phyloP scores from a whole-genome alignment of 768 basidiomycete species.

The Lyophyllum semitale region DNA sequence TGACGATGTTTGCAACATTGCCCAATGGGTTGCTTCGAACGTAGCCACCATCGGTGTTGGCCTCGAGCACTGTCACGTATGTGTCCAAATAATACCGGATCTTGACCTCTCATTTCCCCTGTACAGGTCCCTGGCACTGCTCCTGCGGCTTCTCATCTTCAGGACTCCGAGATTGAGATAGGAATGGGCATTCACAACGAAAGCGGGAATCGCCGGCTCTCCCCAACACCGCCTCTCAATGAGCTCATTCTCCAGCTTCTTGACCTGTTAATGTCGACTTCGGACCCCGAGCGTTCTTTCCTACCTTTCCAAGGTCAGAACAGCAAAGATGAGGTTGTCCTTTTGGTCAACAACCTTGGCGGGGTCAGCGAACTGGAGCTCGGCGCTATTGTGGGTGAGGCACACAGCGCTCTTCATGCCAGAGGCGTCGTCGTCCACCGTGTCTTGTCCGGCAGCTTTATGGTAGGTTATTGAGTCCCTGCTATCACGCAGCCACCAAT shows the following conservation, averaged over 20 bases:
- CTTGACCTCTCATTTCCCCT: background rate
- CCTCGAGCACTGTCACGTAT: constrained; percentile 86
- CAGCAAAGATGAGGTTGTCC: constrained; percentile 69
- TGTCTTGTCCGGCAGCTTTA: constrained; percentile 79
- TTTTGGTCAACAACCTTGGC: constrained; percentile 88
- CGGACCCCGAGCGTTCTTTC: constrained; percentile 78
- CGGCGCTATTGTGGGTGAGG: constrained; percentile 65
- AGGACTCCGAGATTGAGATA: constrained; percentile 74
- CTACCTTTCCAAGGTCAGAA: constrained; percentile 54
- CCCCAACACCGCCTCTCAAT: constrained; percentile 70
- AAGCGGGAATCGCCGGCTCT: constrained; percentile 66
- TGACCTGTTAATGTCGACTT: constrained; percentile 67
- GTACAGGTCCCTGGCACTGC: constrained; percentile 79
- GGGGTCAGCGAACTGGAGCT: constrained; percentile 85
- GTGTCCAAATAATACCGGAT: background rate
- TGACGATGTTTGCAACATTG: constrained; percentile 65
- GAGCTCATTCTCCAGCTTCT: constrained; percentile 73
- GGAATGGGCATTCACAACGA: constrained; percentile 95
- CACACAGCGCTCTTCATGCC: constrained; percentile 52
- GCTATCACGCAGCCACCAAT: background rate
- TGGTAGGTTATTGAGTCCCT: constrained; percentile 47
- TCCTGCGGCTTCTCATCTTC: constrained; percentile 53
- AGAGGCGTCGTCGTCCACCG: constrained; percentile 60
- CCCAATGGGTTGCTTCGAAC: constrained; percentile 64
- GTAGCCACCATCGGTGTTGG: constrained; percentile 86